Percentiles rank a stretch among this genome's conserved stretches.
Evolutionary conservation across 2,329 filamentous ascomycete genomes (phyloP).

Genomic region (Eutypa lata): DNA sequence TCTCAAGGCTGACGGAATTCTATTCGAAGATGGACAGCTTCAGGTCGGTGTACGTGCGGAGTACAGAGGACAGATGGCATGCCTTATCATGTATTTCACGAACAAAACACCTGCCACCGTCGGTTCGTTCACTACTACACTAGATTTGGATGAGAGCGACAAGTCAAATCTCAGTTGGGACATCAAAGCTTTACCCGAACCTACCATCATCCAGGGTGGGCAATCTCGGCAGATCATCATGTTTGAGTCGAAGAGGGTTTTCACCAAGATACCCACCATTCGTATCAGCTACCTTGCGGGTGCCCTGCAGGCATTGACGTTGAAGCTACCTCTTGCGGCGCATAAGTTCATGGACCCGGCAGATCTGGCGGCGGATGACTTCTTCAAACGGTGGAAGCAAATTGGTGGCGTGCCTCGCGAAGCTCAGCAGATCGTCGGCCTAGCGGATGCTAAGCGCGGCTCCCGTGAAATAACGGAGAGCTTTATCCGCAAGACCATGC

Average conservation of each 20-base stretch:
- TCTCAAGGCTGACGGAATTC: slow-evolving; percentile 75
- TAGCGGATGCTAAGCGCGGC: slow-evolving; percentile 52
- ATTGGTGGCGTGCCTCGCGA: slow-evolving; percentile 87
- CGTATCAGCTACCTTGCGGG: slow-evolving; percentile 93
- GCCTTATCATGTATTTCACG: slow-evolving; percentile 90
- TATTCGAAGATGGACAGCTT: slow-evolving; percentile 93
- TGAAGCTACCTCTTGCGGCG: slow-evolving; percentile 82
- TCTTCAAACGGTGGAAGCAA: slow-evolving; percentile 99
- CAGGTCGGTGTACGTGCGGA: slow-evolving; percentile 91
- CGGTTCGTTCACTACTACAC: slow-evolving; percentile 87
- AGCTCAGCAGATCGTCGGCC: slow-evolving; percentile 79
- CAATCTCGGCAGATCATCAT: slow-evolving; percentile 94
- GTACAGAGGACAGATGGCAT: slow-evolving; percentile 92
- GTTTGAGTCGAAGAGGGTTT: slow-evolving; percentile 82
- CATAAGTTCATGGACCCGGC: slow-evolving; percentile 98
- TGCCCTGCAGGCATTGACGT: slow-evolving; percentile 84
- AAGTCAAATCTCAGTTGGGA: slow-evolving; percentile 74
- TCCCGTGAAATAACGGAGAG: slow-evolving; percentile 64
- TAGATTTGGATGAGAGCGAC: slow-evolving; percentile 73
- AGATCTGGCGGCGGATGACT: slow-evolving; percentile 82
- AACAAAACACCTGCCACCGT: slow-evolving; percentile 88
- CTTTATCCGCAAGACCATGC: slow-evolving; percentile 70
- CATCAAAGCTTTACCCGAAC: slow-evolving; percentile 84
- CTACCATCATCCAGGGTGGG: slow-evolving; percentile 66
- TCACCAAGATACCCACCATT: slow-evolving; percentile 83